Evolutionary conservation across 306 rosid species (phyloP).

Genomic region (Albizia julibrissin): DNA sequence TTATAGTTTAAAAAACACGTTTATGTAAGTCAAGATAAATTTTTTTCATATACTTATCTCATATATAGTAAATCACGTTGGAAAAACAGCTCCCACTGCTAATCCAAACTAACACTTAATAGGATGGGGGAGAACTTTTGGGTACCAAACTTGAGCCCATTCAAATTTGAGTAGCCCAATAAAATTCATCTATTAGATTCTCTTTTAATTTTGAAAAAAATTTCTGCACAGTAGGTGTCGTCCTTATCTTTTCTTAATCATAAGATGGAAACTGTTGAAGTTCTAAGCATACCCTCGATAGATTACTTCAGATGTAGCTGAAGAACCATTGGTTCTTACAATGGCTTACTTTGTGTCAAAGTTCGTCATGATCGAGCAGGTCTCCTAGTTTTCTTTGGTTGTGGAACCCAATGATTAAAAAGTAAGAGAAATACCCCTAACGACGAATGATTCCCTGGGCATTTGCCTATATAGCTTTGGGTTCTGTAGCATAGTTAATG

Average conservation of each 20-base stretch:
- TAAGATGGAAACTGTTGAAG: not conserved
- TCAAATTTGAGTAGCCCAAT: no score
- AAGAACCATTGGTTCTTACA: not conserved
- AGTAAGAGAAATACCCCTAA: not conserved
- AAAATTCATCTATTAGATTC: no score
- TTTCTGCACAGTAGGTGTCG: not conserved
- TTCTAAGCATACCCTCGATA: not conserved
- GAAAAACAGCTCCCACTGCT: no score
- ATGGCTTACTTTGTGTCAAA: not conserved
- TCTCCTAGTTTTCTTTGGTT: not conserved
- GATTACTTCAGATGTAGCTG: not conserved
- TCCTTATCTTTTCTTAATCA: not conserved
- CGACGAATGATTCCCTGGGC: not conserved
- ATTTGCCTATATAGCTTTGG: not conserved
- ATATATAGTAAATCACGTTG: no score
- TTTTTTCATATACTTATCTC: no score
- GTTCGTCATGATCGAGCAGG: rapidly evolving
- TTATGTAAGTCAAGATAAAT: no score
- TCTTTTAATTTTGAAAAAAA: no score
- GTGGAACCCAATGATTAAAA: not conserved
- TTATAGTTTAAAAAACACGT: no score
- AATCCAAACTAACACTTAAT: no score
- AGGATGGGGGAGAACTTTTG: no score
- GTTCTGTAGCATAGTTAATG: not conserved
- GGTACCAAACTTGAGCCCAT: no score